Evolutionary conservation across 169 alveolate species (phyloP).

Genomic region (Eimeria falciformis): DNA sequence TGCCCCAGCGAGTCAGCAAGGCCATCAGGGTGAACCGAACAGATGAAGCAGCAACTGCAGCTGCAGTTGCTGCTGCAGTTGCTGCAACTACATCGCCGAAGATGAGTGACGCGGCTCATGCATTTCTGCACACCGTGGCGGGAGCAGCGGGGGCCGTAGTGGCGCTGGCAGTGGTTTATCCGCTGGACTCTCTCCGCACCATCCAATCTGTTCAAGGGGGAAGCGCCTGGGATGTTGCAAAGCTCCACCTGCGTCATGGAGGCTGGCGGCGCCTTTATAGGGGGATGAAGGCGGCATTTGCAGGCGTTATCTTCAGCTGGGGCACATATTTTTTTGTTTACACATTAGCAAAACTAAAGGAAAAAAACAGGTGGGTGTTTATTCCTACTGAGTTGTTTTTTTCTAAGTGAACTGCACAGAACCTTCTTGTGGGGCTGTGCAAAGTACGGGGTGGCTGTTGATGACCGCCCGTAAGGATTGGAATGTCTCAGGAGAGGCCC

Average conservation of each 20-base stretch:
- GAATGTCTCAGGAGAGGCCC: conserved; percentile 53
- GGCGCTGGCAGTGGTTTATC: conserved; percentile 75
- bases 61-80: conserved; percentile 66
- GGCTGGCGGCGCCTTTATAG: conserved; percentile 74
- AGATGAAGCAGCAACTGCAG: conserved; percentile 62
- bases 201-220: conserved; percentile 73
- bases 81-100: conserved; percentile 51
- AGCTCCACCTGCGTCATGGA: conserved; percentile 53
- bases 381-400: neutral
- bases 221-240: conserved; percentile 47
- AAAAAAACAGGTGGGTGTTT: conserved; percentile 48
- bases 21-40: conserved; percentile 18
- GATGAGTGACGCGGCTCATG: conserved; percentile 67
- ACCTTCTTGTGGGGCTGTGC: neutral
- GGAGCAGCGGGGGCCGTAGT: conserved; percentile 77
- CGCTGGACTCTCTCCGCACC: conserved; percentile 74
- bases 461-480: neutral
- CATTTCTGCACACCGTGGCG: conserved; percentile 73
- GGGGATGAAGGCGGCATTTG: conserved; percentile 74
- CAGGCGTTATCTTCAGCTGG: conserved; percentile 78
- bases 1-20: conserved; percentile 27
- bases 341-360: conserved; percentile 54
- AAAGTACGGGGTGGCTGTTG: neutral
- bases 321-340: conserved; percentile 76
- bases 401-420: neutral